Evolutionary conservation across 169 alveolate genomes (phyloP).

Genomic region (Plasmodium sp.): DNA sequence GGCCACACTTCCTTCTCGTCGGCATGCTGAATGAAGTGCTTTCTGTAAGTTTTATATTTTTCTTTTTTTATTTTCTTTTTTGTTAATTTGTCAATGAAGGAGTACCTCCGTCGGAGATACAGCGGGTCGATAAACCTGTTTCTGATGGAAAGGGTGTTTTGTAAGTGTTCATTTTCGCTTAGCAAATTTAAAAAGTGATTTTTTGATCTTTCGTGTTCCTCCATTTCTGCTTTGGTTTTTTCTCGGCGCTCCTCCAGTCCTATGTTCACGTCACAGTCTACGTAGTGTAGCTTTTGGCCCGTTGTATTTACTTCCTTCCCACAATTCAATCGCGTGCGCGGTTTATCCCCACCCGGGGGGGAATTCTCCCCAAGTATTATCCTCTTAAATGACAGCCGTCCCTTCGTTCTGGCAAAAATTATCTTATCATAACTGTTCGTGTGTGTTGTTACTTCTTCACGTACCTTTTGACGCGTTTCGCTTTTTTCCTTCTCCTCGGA

Average conservation of each 20-base stretch:
- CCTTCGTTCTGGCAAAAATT: slow-evolving; percentile 49
- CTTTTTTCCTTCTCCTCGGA: background rate
- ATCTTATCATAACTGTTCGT: slow-evolving; percentile 31
- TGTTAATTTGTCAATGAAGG: slow-evolving; percentile 80
- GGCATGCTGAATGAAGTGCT: slow-evolving; percentile 83
- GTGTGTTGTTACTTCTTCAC: background rate
- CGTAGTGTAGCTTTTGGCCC: slow-evolving; percentile 31
- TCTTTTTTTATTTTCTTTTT: slow-evolving; percentile 83
- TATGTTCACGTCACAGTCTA: slow-evolving; percentile 53
- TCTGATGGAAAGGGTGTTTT: slow-evolving; percentile 67
- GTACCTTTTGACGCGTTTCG: background rate
- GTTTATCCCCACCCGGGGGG: background rate
- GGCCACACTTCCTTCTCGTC: slow-evolving; percentile 86
- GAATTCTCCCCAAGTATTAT: slow-evolving; percentile 15
- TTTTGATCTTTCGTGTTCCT: slow-evolving; percentile 51
- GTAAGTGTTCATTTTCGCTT: slow-evolving; percentile 55
- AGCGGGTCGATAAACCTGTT: slow-evolving; percentile 83
- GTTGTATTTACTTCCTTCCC: slow-evolving; percentile 2
- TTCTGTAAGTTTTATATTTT: slow-evolving; percentile 79
- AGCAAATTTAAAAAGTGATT: slow-evolving; percentile 22
- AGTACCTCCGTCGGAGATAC: slow-evolving; percentile 83
- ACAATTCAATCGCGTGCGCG: background rate
- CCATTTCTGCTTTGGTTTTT: slow-evolving; percentile 21
- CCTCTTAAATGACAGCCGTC: slow-evolving; percentile 21
- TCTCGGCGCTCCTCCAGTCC: slow-evolving; percentile 44